Base-by-base conservation (phyloP, 2,329 filamentous ascomycete species). In the Fusarium goolgardi region DNA sequence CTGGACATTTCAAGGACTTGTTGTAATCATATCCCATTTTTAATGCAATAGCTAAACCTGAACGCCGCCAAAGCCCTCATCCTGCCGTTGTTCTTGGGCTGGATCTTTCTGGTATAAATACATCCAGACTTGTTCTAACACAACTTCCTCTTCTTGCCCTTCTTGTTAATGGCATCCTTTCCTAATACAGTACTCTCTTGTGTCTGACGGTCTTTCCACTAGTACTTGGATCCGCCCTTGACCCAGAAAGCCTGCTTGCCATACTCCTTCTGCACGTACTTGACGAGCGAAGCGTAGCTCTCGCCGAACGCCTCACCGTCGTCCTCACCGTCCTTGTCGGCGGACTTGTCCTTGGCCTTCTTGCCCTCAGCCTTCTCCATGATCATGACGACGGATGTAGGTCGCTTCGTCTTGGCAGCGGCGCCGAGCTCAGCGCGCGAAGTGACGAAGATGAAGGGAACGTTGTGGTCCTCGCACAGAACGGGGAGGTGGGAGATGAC, bases 401-500 rank as follows among this genome's bases (percentile, higher is more conserved):
- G 96, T 69, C 96, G 86, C 90, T 98, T 99, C 50, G 96, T 99
- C 80, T 91, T 92, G 64, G 94, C 94, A 5, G 96, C 95, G 72
- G 93, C 92, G 76, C 96, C 96, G 59, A 99, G 89, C 83, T 98
- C 95, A 65, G 94, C 95, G 74, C 96, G 91, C 76, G 92, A 96
- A 64, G 90, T 89, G 74, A 99, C 92, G 81, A 96, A 99, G 80
- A 99, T 89, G 83, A 98, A 99, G 34, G 96, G 96, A 63, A 97
- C 93, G 81, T 92, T 93, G 86, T 97, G 94, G 83, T 98, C 95
- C 84, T 99, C 96, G 86, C 96, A 98, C 60, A 98, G 90, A 59
- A 99, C 92, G 75, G 96, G 96, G 71, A 99, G 92, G 83, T 99
- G 96, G 63, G 93, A 96, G 83, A 99, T 97, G 79, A 99, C 96